Evolutionary conservation across 345 rosid genomes (phyloP).

Genomic region (Populus nigra): DNA sequence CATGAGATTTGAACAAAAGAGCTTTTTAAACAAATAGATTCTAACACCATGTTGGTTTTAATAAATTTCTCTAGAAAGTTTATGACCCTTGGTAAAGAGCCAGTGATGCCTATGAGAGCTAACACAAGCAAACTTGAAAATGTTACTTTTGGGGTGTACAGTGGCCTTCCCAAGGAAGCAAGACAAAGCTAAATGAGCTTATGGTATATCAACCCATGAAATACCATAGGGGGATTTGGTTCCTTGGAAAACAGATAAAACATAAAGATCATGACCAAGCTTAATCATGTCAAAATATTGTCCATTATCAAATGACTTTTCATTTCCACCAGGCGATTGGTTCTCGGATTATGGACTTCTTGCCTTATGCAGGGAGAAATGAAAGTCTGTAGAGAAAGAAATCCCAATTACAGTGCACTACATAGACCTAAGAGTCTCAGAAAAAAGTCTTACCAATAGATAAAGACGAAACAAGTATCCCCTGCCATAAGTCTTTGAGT

Average conservation of each 20-base stretch:
- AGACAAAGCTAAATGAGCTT: not conserved
- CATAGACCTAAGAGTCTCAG: not conserved
- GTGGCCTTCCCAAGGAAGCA: not conserved
- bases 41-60: no score
- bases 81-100: no score
- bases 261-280: not conserved
- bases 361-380: not conserved
- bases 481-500: constrained; percentile 82
- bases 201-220: not conserved
- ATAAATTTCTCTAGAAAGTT: no score
- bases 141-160: not conserved
- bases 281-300: not conserved
- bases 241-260: not conserved
- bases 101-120: not conserved
- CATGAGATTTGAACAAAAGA: no score
- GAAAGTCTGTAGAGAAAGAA: not conserved
- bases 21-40: no score
- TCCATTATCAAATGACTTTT: not conserved
- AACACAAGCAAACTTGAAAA: not conserved
- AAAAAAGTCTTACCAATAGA: constrained; percentile 49
- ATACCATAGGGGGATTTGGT: not conserved
- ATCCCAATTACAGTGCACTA: not conserved
- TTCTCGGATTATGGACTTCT: not conserved
- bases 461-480: constrained; percentile 64
- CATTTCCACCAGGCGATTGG: not conserved